These are phyloP conservation scores for Porogramme epimiltina DNA, from an alignment of 1,284 basidiomycete genomes.

Conservation along the genomic window DNA sequence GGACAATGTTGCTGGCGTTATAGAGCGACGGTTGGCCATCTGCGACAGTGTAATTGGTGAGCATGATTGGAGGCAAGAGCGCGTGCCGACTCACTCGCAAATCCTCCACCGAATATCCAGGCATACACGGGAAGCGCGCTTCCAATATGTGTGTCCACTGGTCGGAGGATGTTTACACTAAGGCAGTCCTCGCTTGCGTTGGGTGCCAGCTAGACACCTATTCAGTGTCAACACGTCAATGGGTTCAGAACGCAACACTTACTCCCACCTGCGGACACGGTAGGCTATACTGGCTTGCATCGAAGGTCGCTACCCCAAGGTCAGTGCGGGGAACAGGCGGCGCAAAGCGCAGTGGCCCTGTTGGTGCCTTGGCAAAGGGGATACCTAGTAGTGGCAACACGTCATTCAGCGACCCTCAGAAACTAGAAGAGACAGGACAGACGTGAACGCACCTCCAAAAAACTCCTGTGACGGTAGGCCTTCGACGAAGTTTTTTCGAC, in stretches of 20 bases:
- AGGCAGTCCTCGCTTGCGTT: slow-evolving; percentile 45
- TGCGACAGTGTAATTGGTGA: not conserved
- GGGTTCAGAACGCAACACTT: no score
- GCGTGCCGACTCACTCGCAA: not conserved
- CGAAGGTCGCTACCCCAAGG: slow-evolving; percentile 10
- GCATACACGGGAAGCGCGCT: slow-evolving; percentile 39
- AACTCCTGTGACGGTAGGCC: slow-evolving; percentile 11
- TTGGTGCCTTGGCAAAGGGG: slow-evolving; percentile 34
- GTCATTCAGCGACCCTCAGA: not conserved
- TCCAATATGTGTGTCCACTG: slow-evolving; percentile 27
- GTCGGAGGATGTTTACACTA: slow-evolving; percentile 48
- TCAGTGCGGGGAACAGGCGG: slow-evolving; percentile 15
- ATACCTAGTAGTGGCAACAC: slow-evolving; percentile 25
- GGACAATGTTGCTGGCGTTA: slow-evolving; percentile 46
- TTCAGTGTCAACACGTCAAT: not conserved
- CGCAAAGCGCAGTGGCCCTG: slow-evolving; percentile 25
- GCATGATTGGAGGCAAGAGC: no score
- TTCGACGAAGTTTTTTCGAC: no score
- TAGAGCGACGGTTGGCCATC: slow-evolving; percentile 28
- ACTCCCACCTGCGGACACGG: slow-evolving; percentile 17
- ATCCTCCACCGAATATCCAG: slow-evolving; percentile 33
- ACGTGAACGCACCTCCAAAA: slow-evolving; percentile 16
- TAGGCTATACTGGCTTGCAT: slow-evolving; percentile 23
- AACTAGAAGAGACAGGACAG: not conserved
- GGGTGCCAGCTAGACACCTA: not conserved